Base-by-base conservation (phyloP, 1,139 yeast genomes). In the Candida sojae region DNA sequence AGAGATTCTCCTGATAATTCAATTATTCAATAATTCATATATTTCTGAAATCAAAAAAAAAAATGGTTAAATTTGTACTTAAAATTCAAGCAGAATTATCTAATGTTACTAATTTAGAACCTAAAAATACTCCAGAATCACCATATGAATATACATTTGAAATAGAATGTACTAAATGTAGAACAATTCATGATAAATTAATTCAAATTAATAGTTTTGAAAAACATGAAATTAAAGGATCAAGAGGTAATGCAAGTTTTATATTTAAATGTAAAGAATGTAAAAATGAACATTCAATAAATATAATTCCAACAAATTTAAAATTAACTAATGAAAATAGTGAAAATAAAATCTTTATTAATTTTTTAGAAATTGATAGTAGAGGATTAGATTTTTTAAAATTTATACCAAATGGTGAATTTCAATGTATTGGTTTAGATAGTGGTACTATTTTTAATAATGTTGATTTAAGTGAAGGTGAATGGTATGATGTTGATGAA, bases 401-500 rank as follows among this genome's bases (percentile, higher is more conserved):
- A 51, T 91, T 89, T 59, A 67, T 81, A 26, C 88, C 96, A 0
- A 79, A 76, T 56, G 93, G 96, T 1, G 71, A 70, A 45, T 88
- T 90, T 62, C 69, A 70, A 43, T 88, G 92, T 50, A 69, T 65
- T 40, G 88, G 89, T 3, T 69, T 66, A 7, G 83, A 80, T 13
- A 67, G 82, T 2, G 64, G 67, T 8, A 75, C 88, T 1, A 67
- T 63, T 48, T 88, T 88, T 58, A 63, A 63, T 10, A 90, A 85
- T 21, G 79, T 90, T n/a, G 90, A 86, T 49, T 67, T 90, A 45
- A 80, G 77, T 39, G 97, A 90, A 38, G 83, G 80, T 41, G 98
- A 93, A 63, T 92, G 97, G 96, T 93, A 85, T 63, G 99, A 93
- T 60, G 95, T 92, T 63, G 98, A 93, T 62, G 98, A 93, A 51